Evolutionary conservation across 768 basidiomycete species (phyloP).

Genomic region (Boletus subparvulus): DNA sequence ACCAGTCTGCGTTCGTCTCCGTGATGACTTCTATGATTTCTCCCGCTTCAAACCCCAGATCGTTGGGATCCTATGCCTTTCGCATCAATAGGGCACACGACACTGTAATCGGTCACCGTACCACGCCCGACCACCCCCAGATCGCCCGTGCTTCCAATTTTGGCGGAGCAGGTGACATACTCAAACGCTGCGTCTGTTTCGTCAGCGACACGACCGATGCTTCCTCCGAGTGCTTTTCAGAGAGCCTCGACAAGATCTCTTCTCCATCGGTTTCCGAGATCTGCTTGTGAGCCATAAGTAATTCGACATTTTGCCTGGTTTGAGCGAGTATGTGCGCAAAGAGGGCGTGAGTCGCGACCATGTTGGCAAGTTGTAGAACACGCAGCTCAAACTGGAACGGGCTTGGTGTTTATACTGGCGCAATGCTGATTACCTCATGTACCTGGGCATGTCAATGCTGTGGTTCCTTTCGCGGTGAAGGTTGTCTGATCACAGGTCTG

Average conservation of each 20-base stretch:
- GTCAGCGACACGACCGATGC: conserved; percentile 22
- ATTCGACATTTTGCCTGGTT: conserved; percentile 45
- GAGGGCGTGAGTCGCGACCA: conserved; percentile 24
- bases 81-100: conserved; percentile 6
- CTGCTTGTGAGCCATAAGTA: conserved; percentile 44
- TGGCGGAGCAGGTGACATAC: conserved; percentile 24
- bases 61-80: conserved; percentile 61
- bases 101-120: conserved; percentile 4
- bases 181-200: conserved; percentile 20
- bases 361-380: conserved; percentile 6
- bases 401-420: conserved; percentile 12
- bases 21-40: conserved; percentile 78
- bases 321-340: conserved; percentile 44
- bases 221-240: conserved; percentile 22
- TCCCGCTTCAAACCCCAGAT: conserved; percentile 71
- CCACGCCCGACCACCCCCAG: conserved; percentile 34
- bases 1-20: conserved; percentile 90
- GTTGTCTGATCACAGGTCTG: too few species aligned
- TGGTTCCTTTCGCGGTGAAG: background rate
- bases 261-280: conserved; percentile 41
- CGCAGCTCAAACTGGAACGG: background rate
- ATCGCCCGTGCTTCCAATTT: conserved; percentile 30
- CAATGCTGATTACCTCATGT: conserved; percentile 25
- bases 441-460: background rate
- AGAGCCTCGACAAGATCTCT: conserved; percentile 40